These are phyloP conservation scores for Phytophthora idaei DNA, from an alignment of 352 stramenopile genomes.

Conservation along the genomic window DNA sequence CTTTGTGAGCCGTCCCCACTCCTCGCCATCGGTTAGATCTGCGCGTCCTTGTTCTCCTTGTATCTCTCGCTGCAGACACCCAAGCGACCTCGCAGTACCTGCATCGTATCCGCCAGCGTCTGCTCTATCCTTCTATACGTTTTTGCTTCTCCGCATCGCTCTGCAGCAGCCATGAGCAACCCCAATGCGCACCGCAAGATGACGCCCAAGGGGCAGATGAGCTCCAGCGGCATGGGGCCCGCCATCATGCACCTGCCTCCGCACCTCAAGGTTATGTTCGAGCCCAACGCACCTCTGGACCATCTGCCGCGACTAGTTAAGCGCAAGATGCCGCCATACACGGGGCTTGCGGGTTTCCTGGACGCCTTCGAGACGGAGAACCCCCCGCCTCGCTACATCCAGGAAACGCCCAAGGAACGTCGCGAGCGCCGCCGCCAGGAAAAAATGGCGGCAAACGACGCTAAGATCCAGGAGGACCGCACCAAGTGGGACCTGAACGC, in stretches of 20 bases:
- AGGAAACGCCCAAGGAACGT: conserved; percentile 82
- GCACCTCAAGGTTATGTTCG: conserved; percentile 84
- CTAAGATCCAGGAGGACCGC: conserved; percentile 66
- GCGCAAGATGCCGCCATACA: conserved; percentile 88
- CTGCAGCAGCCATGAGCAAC: conserved; percentile 42
- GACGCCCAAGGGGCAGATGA: conserved; percentile 90
- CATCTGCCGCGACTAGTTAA: conserved; percentile 78
- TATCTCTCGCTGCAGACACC: conserved; percentile 7
- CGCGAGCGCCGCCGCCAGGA: conserved; percentile 65
- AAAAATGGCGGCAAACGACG: conserved; percentile 62
- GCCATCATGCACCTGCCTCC: conserved; percentile 81
- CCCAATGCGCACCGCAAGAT: conserved; percentile 86
- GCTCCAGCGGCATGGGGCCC: conserved; percentile 84
- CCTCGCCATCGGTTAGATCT: conserved; percentile 28
- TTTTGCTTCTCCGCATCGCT: neutral
- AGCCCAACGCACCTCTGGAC: conserved; percentile 76
- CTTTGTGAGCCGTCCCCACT: conserved; percentile 5
- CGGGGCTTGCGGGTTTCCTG: conserved; percentile 52
- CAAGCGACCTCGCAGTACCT: neutral
- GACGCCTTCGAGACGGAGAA: conserved; percentile 63
- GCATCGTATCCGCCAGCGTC: neutral
- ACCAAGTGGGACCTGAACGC: conserved; percentile 77
- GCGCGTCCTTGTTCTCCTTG: neutral
- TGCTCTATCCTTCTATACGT: conserved; percentile 9
- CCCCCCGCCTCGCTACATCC: conserved; percentile 59